Conservation (phyloP, 1,284 basidiomycete species). For the Moniliophthora roreri region DNA sequence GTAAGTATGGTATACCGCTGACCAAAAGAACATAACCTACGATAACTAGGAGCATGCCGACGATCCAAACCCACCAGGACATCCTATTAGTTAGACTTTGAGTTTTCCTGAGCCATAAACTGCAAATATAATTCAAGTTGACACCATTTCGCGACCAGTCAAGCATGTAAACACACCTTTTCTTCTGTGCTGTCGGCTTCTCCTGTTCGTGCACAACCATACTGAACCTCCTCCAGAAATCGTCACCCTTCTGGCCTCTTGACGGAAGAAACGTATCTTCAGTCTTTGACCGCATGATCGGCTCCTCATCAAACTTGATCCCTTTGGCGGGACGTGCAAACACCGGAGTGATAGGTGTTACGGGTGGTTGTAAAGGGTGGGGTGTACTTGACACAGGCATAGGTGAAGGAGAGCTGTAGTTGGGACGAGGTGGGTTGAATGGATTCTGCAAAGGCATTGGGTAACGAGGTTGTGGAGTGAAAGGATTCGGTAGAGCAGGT, state of each 20-base stretch:
- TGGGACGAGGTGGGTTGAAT: conserved; percentile 30
- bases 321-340: conserved; percentile 61
- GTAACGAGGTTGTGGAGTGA: conserved; percentile 6
- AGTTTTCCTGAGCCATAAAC: conserved; percentile 68
- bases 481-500: background rate
- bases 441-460: conserved; percentile 14
- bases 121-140: conserved; percentile 26
- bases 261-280: conserved; percentile 68
- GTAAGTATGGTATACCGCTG: conserved; percentile 1
- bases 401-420: conserved; percentile 26
- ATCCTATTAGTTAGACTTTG: conserved; percentile 48
- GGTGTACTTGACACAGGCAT: conserved; percentile 45
- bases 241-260: conserved; percentile 70
- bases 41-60: conserved; percentile 58
- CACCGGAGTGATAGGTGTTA: conserved; percentile 74
- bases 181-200: conserved; percentile 41
- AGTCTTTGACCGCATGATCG: conserved; percentile 65
- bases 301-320: conserved; percentile 49
- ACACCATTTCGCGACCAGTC: background rate
- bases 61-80: conserved; percentile 68
- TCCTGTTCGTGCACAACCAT: conserved; percentile 74
- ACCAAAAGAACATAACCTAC: conserved; percentile 32
- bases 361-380: conserved; percentile 72
- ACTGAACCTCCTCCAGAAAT: conserved; percentile 83
- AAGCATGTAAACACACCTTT: conserved; percentile 40